Evolutionary conservation across 2,329 filamentous ascomycete genomes (phyloP), one percentile per base, ranked within the genome.

Genomic region (Claviceps monticola): DNA sequence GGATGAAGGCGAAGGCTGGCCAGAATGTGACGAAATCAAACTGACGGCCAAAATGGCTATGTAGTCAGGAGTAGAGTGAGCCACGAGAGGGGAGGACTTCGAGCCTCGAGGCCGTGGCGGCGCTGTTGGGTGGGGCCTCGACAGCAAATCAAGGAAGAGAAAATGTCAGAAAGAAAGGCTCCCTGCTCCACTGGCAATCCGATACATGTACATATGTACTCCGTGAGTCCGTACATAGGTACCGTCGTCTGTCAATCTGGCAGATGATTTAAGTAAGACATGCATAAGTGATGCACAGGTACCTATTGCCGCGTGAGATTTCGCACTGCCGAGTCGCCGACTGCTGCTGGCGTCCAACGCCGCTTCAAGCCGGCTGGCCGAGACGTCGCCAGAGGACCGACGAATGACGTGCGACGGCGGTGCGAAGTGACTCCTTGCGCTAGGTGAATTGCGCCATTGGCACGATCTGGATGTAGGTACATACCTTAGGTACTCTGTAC

Each of bases 371-470:
- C 23, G 23, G 23, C 26, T 7, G 26, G 26, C 26, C 26, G 26
- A 29, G 8, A 29, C 26, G 8, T 29, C 26, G 26, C 26, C 26
- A 29, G 26, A 29, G 26, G 26, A 8, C 34, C 41, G 26, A 23
- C 21, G 46, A 49, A 52, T 52, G 51, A 46, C 51, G 51, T 52
- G 51, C 51, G 19, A 19, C 19, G 19, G 19, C 19, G 19, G 19
- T 19, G 3, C 19, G 46, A 49, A 38, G n/a, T 16, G 26, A 46
- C 36, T 17, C 26, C 16, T 19, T 49, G 49, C 39, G 41, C 38
- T 41, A 44, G 39, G 8, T 5, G 34, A 43, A 52, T 52, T 49
- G 47, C 51, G 47, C 51, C 46, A 52, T 52, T 52, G 21, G 16
- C 34, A 29, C 19, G 47, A 46, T 37, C 41, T 41, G 39, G 3